A percentile compares a stretch with the other conserved stretches of the same genome.
These are phyloP conservation scores for Cladophialophora psammophila DNA, from an alignment of 2,329 filamentous ascomycete genomes.

Conservation along the genomic window DNA sequence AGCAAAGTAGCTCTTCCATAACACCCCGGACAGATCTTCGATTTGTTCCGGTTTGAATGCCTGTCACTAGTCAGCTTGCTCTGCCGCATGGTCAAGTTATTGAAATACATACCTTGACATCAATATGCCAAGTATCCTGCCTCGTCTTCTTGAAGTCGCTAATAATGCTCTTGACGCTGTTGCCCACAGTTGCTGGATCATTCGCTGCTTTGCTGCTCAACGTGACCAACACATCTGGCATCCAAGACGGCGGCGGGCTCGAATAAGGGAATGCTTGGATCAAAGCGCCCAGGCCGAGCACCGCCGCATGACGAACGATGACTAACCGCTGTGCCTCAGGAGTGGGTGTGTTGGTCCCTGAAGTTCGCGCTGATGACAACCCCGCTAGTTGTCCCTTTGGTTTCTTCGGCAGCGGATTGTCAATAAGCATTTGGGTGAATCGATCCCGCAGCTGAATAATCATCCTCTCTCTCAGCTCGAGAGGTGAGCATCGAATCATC, in stretches of 20 bases:
- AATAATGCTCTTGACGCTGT: conserved; percentile 91
- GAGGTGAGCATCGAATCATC: conserved; percentile 96
- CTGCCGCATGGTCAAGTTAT: conserved; percentile 23
- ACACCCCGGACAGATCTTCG: conserved; percentile 91
- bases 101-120: conserved; percentile 80
- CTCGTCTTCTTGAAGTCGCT: conserved; percentile 99
- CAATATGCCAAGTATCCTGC: conserved; percentile 97
- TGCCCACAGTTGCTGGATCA: conserved; percentile 90
- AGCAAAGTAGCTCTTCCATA: conserved; percentile 99
- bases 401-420: conserved; percentile 86
- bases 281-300: conserved; percentile 86
- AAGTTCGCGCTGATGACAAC: conserved; percentile 51
- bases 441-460: conserved; percentile 77
- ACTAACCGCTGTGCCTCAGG: conserved; percentile 74
- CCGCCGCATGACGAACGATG: conserved; percentile 84
- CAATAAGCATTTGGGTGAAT: conserved; percentile 78
- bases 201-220: conserved; percentile 84
- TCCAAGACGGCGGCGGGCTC: conserved; percentile 89
- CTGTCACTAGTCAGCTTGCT: conserved; percentile 54
- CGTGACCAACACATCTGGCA: conserved; percentile 88
- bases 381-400: conserved; percentile 46
- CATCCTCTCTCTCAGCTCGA: conserved; percentile 76
- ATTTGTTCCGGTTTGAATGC: conserved; percentile 89
- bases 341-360: conserved; percentile 57
- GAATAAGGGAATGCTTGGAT: conserved; percentile 97